Base-by-base conservation (phyloP, 2,329 filamentous ascomycete genomes). In the Coniella lustricola region DNA sequence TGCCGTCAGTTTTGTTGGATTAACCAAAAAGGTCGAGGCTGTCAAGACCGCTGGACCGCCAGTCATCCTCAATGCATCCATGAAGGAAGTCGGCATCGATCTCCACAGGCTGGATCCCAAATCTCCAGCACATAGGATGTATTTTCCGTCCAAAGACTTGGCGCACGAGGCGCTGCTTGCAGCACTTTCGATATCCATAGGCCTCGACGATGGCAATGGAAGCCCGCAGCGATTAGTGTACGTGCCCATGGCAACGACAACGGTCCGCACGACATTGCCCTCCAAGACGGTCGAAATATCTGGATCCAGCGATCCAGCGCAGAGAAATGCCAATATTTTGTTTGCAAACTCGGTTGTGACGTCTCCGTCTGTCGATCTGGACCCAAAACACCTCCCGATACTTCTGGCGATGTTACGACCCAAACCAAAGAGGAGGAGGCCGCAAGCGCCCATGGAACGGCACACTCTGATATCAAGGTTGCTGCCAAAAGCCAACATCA, bases 311-410 rank as follows among this genome's bases (percentile, higher is more conserved):
- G 84, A 80, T 33, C 74, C 78, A 10, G 85, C 86, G 56, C 90
- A 97, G 66, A 82, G 88, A 54, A 98, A 98, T 60, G 87, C 89
- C 42, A 98, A 98, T 62, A 93, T 98, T 34, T 73, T 98, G 14
- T 96, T 96, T 62, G 90, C 91, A 35, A 98, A 98, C 64, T 82
- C 95, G 5, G 91, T 98, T 40, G 82, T 97, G 52, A 98, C 93
- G 0, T 98, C 93, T 4, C 93, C 93, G 0, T 96, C 93, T 0
- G 74, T 97, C 44, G 93, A 98, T 64, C 74, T 98, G 31, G 88
- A 95, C 62, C 91, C 93, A 3, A 87, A 88, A 55, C 91, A 97
- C 68, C 72, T 98, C 14, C 91, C 93, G 2, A 75, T 96, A 8
- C 72, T 97, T 18, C 71, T 95, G 41, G 85, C 87, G 17, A 74